phyloP scores from a whole-genome alignment of 2,329 filamentous ascomycete genomes.

The Talaromyces funiculosus region DNA sequence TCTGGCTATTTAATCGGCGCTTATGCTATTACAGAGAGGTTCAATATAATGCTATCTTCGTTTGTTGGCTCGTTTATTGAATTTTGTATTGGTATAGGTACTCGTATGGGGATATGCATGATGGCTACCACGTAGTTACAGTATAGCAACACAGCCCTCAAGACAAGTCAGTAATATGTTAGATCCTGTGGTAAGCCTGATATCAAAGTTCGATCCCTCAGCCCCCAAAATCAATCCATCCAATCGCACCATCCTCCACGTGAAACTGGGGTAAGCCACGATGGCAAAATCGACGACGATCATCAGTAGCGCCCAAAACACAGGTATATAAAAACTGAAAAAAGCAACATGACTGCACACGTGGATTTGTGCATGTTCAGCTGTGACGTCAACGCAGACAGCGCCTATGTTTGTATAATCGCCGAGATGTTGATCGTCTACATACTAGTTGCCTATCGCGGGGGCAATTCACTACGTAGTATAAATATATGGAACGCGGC shows the following conservation, averaged over 20 bases:
- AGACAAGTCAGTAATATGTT: no score
- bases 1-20: constrained; percentile 1
- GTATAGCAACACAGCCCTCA: no score
- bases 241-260: background rate
- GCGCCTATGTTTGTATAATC: no score
- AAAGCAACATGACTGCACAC: no score
- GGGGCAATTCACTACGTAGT: no score
- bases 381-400: background rate
- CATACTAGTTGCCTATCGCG: background rate
- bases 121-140: no score
- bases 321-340: no score
- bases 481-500: background rate
- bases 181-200: no score
- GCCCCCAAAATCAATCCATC: background rate
- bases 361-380: no score
- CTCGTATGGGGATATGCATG: background rate
- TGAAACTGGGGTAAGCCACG: background rate
- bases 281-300: background rate
- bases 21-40: background rate
- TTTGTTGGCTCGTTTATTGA: background rate
- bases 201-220: no score
- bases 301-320: background rate
- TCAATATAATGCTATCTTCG: constrained; percentile 5
- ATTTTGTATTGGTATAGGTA: background rate
- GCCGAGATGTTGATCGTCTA: background rate